Evolutionary conservation across 345 rosid species (phyloP), one percentile per base, ranked within the genome.

Genomic region (Cardiospermum halicacabum): DNA sequence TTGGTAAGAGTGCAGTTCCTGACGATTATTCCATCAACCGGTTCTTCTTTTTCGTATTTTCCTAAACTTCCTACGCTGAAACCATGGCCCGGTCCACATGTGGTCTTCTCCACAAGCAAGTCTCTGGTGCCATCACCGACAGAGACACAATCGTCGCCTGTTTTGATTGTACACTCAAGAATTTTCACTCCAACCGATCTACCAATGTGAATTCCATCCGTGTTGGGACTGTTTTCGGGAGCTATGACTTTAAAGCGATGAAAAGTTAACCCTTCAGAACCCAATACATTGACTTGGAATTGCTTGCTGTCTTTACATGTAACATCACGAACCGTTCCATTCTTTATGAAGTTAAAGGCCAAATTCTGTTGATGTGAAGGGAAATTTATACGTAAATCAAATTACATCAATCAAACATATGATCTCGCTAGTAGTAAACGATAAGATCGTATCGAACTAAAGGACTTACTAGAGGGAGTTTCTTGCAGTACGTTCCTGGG

Each of bases 141-240:
- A 21, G 68, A 64, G 60, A 64, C n/a, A 11, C 51, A 64, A n/a
- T 64, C 68, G 28, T 64, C 68, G 3, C 68, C 68, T 2, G 68
- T 64, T 55, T 40, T 8, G 59, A 87, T 81, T 27, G 3, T 8
- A 0, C 81, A 8, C 59, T 81, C 64, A 0, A 53, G 25, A 18
- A 87, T 72, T 25, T 51, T 60, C 53, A 84, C 54, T 13, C 73
- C 72, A 1, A 3, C 40, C 4, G 85, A 73, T 50, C 77, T 58
- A 11, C 85, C 92, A 27, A 84, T 67, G 68, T 86, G 89, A 58
- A 84, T 86, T 22, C 92, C 89, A 18, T 84, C 92, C 1, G 86
- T 84, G 84, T 84, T 86, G 56, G 58, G 51, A 63, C 51, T 89
- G 82, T 0, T 75, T 66, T 0, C 39, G 0, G 86, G 88, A 2